These are phyloP conservation scores for Prunus mira DNA, from an alignment of 306 rosid species.

Conservation along the genomic window DNA sequence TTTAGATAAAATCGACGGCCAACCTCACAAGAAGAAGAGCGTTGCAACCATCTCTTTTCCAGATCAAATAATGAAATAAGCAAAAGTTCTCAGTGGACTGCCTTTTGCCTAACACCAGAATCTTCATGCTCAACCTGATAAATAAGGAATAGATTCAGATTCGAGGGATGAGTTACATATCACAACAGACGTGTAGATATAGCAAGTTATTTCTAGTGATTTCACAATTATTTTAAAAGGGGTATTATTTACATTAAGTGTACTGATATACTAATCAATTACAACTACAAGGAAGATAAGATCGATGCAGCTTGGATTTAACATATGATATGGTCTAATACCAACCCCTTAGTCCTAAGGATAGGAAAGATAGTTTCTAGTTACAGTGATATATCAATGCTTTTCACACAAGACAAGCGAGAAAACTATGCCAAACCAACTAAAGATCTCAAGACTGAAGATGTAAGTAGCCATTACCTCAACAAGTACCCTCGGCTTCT, in stretches of 20 bases:
- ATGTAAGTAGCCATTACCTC: conserved; percentile 57
- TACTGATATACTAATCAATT: too few species aligned
- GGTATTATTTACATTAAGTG: too few species aligned
- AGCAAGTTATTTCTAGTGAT: neutral
- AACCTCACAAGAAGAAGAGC: neutral
- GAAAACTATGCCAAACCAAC: too few species aligned
- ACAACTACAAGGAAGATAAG: too few species aligned
- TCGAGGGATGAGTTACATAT: neutral
- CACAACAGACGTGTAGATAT: neutral
- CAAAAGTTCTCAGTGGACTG: conserved; percentile 33
- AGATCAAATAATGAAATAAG: neutral
- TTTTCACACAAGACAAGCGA: too few species aligned
- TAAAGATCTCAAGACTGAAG: neutral
- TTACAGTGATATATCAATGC: too few species aligned
- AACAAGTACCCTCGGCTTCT: conserved; percentile 53
- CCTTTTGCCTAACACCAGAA: conserved; percentile 46
- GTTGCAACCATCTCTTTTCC: neutral
- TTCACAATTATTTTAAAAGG: too few species aligned
- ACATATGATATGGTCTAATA: too few species aligned
- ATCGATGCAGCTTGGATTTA: too few species aligned
- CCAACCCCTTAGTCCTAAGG: too few species aligned
- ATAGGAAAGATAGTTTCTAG: too few species aligned
- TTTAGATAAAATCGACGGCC: neutral
- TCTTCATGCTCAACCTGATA: conserved; percentile 54
- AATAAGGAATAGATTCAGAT: neutral